Evolutionary conservation across 2,329 filamentous ascomycete species (phyloP).

Genomic region (Nemania sp.): DNA sequence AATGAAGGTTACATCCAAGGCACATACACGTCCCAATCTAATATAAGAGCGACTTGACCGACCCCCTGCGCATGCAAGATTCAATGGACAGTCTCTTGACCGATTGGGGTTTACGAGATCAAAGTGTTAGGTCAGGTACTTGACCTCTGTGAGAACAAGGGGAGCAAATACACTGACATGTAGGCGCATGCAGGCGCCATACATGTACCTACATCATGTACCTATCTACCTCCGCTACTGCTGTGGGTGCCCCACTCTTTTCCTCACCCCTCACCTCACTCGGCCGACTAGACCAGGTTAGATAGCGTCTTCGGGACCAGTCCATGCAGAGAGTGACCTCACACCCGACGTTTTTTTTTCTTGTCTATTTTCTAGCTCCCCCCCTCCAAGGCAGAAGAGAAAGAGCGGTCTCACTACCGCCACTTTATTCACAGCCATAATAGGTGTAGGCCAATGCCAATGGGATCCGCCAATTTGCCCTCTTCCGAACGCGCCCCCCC

Average conservation of each 20-base stretch:
- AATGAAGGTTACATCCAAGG: neutral
- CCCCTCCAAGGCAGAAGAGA: neutral
- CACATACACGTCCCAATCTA: neutral
- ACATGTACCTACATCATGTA: neutral
- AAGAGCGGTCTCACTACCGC: conserved; percentile 14
- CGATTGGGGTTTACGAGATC: too few species aligned
- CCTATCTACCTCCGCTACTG: too few species aligned
- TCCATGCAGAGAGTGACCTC: conserved; percentile 16
- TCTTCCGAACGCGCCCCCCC: neutral
- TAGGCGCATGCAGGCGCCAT: neutral
- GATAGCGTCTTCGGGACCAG: conserved; percentile 20
- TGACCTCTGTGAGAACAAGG: too few species aligned
- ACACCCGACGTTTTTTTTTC: conserved; percentile 14
- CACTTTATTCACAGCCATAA: neutral
- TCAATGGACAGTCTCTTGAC: neutral
- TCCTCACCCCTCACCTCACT: conserved; percentile 8
- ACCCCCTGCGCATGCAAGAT: neutral
- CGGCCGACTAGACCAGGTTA: neutral
- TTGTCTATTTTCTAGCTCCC: conserved; percentile 1
- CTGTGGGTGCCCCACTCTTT: conserved; percentile 2
- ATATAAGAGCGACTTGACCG: neutral
- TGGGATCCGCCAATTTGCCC: conserved; percentile 8
- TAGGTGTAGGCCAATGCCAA: conserved; percentile 1
- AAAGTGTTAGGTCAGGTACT: too few species aligned
- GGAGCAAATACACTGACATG: too few species aligned